Evolutionary conservation across 2,329 filamentous ascomycete genomes (phyloP), one percentile per base, ranked within the genome.

Genomic region (Zarea fungicola): DNA sequence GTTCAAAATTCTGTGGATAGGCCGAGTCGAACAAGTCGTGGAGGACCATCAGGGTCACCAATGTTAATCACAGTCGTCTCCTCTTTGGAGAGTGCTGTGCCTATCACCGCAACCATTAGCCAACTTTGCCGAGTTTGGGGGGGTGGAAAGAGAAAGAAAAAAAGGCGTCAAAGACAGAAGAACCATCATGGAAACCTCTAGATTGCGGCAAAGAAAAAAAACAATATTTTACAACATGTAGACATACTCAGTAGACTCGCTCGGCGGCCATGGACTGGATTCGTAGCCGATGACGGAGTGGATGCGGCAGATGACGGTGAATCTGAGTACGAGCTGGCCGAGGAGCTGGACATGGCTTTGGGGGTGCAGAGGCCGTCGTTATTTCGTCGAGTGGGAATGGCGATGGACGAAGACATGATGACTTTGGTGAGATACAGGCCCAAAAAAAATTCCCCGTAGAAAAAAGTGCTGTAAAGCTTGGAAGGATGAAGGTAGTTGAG

Each of bases 41-140:
- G 83, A 54, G 81, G 78, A n/a, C 82, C 84, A 55, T 89, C 85
- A 21, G 82, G 81, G 54, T 86, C 80, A 35, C 84, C 86, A 56
- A 92, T 81, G 63, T 90, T 87, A 65, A 91, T 82, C 40, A 89
- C 85, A n/a, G 84, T 89, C 60, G 85, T 85, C 66, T 90, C 85
- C 58, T 86, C 78, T 64, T 87, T 83, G 37, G 81, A 81, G 53
- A 91, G 74, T 16, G 85, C 84, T 35, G 81, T 78, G 65, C 86
- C 86, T 89, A 56, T 22, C 42, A n/a, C 21, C 8, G 21, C n/a
- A n/a, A n/a, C n/a, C n/a, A n/a, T n/a, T n/a, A n/a, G n/a, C n/a
- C n/a, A n/a, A n/a, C n/a, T n/a, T n/a, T n/a, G n/a, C n/a, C n/a
- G n/a, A n/a, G n/a, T n/a, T n/a, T n/a, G n/a, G n/a, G n/a, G n/a